phyloP scores from a whole-genome alignment of 371 early-diverging fungal genomes.

The Syncephalastrum contaminatum region DNA sequence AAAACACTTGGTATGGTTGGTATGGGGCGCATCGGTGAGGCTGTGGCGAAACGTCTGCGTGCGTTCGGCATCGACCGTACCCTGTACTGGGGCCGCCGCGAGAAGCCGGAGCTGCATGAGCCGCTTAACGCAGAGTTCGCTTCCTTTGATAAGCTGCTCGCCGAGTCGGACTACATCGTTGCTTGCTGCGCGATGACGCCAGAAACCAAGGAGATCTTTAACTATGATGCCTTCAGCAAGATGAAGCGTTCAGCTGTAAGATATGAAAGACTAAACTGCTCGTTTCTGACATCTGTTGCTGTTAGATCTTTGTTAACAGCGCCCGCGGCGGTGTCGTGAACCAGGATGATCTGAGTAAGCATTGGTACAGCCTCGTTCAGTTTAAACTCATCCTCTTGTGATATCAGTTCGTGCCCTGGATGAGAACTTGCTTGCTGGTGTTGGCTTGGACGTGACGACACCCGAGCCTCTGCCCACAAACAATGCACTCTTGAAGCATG shows the following conservation, averaged over 20 bases:
- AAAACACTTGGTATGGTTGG: constrained; percentile 88
- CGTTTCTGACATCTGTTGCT: not conserved
- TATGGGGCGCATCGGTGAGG: constrained; percentile 85
- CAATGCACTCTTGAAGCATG: constrained; percentile 59
- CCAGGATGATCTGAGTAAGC: constrained; percentile 65
- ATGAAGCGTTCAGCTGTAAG: constrained; percentile 73
- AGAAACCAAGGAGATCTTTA: constrained; percentile 68
- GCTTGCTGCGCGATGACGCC: constrained; percentile 70
- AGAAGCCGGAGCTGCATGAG: constrained; percentile 33
- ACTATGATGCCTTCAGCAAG: constrained; percentile 54
- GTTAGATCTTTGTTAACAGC: constrained; percentile 75
- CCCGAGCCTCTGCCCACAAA: constrained; percentile 79
- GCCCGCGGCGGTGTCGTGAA: constrained; percentile 81
- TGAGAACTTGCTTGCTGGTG: constrained; percentile 62
- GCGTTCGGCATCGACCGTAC: constrained; percentile 66
- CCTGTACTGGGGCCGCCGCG: constrained; percentile 51
- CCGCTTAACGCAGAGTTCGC: constrained; percentile 42
- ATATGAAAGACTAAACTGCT: not conserved
- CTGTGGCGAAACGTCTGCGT: constrained; percentile 63
- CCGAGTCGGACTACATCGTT: constrained; percentile 67
- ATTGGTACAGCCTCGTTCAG: not conserved
- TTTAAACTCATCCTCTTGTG: not conserved
- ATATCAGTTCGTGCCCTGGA: constrained; percentile 60
- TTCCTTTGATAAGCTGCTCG: constrained; percentile 54
- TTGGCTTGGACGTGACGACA: constrained; percentile 84